Base-by-base conservation (phyloP, 495 filamentous ascomycete genomes). In the Trichoderma gamsii region DNA sequence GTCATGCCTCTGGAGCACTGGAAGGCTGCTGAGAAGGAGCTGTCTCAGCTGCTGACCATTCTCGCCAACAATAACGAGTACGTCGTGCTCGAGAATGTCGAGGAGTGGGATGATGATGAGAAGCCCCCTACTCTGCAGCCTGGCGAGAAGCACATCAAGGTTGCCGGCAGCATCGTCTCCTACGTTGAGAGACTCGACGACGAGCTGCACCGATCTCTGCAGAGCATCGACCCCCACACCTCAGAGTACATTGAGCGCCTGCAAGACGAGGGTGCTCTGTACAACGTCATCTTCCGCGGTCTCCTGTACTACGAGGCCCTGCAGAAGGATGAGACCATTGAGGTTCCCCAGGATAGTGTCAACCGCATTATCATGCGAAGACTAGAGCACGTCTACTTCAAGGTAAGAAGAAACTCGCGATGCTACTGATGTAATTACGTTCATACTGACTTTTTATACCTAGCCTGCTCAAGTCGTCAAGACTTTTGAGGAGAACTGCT, bases 81-180 rank as follows among this genome's bases (percentile, higher is more conserved):
- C 72, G 82, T 98, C 66, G 89, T 99, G 52, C 82, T 93, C 66
- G 95, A 98, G 78, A 87, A 84, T 70, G 95, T 93, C 18, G 95
- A 99, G 70, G 96, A 99, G 75, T 98, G 95, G 95, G 95, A 99
- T 73, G 96, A 99, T 77, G 95, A 98, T 71, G 96, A 98, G 70
- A 97, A 96, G 79, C 86, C 87, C 38, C 95, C 95, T 23, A 83
- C 83, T 43, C 80, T 92, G 71, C 84, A 82, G 18, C 73, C 81
- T 11, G 92, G 88, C 69, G 88, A 97, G 79, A 88, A 87, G 68
- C 82, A 88, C 73, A 86, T 94, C 78, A 90, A 90, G 79, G 88
- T 99, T 70, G 92, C 96, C 16, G 95, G 95, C 75, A 97, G 91
- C 78, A 82, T 97, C 68, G 92, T 97, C 23, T 98, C 96, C 0